These are phyloP conservation scores for Phytophthora citrophthora DNA, from an alignment of 352 stramenopile genomes.

Conservation along the genomic window DNA sequence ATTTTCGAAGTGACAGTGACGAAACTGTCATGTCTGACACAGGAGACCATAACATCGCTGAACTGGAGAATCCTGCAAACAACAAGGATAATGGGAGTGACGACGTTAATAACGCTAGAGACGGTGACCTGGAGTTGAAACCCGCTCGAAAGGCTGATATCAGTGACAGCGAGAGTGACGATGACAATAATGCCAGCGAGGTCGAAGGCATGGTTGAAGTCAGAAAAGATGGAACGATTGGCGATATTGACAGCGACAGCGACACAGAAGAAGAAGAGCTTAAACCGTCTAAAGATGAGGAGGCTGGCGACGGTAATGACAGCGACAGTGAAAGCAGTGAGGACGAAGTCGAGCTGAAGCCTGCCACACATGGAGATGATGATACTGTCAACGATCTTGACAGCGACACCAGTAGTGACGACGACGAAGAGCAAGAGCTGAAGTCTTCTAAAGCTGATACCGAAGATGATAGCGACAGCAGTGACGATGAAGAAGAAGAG, in stretches of 20 bases:
- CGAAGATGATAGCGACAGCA: background rate
- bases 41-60: background rate
- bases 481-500: slow-evolving; percentile 1
- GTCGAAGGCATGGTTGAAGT: background rate
- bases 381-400: background rate
- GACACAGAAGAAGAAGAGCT: background rate
- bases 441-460: background rate
- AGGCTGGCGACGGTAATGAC: background rate
- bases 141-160: background rate
- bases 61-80: background rate
- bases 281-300: background rate
- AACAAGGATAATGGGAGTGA: slow-evolving; percentile 1
- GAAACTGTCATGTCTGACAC: slow-evolving; percentile 10
- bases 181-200: background rate
- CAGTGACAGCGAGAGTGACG: background rate
- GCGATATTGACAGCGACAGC: background rate
- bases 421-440: background rate
- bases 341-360: background rate
- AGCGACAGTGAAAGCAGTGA: slow-evolving; percentile 3
- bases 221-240: background rate
- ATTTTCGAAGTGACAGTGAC: slow-evolving; percentile 5
- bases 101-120: background rate
- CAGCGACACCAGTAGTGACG: background rate
- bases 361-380: background rate
- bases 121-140: background rate